A percentile compares a stretch with the other conserved stretches of the same genome.
These are phyloP conservation scores for Nemophila menziesii DNA, from an alignment of 257 asterid species.

Conservation along the genomic window DNA sequence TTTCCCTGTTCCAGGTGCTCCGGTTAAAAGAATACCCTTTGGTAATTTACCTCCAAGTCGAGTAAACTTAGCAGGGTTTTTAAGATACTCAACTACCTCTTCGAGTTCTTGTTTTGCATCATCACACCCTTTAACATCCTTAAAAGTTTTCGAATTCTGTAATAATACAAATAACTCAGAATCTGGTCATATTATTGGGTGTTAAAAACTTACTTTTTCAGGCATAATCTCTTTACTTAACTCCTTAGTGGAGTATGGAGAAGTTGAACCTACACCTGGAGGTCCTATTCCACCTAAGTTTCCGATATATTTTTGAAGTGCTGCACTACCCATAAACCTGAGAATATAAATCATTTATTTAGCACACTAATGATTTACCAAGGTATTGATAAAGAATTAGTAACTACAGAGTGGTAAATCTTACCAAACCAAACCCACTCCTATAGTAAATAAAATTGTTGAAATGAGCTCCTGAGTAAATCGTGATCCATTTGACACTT, in stretches of 20 bases:
- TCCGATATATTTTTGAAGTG: slow-evolving; percentile 89
- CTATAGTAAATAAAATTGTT: slow-evolving; percentile 67
- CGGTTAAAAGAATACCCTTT: slow-evolving; percentile 97
- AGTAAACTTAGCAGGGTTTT: slow-evolving; percentile 83
- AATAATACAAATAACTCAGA: slow-evolving; percentile 11
- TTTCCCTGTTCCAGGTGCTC: slow-evolving; percentile 98
- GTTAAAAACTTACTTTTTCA: slow-evolving; percentile 49
- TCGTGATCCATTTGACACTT: slow-evolving; percentile 56
- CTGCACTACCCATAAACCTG: slow-evolving; percentile 74
- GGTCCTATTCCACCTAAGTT: slow-evolving; percentile 91
- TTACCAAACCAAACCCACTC: slow-evolving; percentile 82
- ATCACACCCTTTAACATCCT: slow-evolving; percentile 98
- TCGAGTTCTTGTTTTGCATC: slow-evolving; percentile 99
- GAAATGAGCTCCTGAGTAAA: slow-evolving; percentile 68
- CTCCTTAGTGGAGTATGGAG: slow-evolving; percentile 84
- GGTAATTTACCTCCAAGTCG: slow-evolving; percentile 95
- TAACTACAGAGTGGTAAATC: too few species aligned
- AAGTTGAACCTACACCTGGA: slow-evolving; percentile 87
- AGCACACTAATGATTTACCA: not conserved
- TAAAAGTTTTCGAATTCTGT: slow-evolving; percentile 93
- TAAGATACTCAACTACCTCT: slow-evolving; percentile 97
- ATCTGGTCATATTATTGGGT: not conserved
- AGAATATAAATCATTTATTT: slow-evolving; percentile 10
- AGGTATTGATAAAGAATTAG: not conserved
- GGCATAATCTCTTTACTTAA: slow-evolving; percentile 73